Evolutionary conservation across 1,284 basidiomycete genomes (phyloP).

Genomic region (Lignosus rhinocerotis): DNA sequence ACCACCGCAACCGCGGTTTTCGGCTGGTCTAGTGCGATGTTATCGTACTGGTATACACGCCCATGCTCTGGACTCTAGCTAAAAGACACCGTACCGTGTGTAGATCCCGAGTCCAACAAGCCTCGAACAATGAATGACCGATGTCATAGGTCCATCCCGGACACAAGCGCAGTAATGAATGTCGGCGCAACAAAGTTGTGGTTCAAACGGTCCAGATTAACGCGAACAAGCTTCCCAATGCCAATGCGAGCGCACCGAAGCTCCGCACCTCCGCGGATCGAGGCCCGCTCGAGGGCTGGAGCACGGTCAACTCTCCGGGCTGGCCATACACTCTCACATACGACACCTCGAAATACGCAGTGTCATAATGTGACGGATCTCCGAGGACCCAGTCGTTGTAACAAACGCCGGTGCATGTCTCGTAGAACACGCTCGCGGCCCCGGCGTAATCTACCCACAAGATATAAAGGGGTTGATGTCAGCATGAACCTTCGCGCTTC

Average conservation of each 20-base stretch:
- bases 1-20: not conserved
- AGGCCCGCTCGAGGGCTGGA: constrained; percentile 22
- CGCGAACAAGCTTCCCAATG: constrained; percentile 15
- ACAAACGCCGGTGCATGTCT: constrained; percentile 68
- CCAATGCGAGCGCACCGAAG: constrained; percentile 8
- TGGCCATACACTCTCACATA: constrained; percentile 56
- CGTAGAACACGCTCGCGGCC: constrained; percentile 49
- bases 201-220: constrained; percentile 16
- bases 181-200: not conserved
- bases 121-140: not conserved
- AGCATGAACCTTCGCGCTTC: not conserved
- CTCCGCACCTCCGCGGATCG: constrained; percentile 23
- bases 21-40: constrained; percentile 4
- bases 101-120: not conserved
- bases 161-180: not conserved
- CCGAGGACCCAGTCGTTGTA: constrained; percentile 79
- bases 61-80: not conserved
- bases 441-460: constrained; percentile 36
- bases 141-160: not conserved
- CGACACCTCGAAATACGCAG: constrained; percentile 77
- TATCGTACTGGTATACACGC: not conserved
- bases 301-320: constrained; percentile 30
- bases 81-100: constrained; percentile 1
- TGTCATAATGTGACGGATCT: constrained; percentile 61
- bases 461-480: constrained; percentile 6